Base-by-base conservation (phyloP, 2,329 filamentous ascomycete species). In the Saccharata proteae region DNA sequence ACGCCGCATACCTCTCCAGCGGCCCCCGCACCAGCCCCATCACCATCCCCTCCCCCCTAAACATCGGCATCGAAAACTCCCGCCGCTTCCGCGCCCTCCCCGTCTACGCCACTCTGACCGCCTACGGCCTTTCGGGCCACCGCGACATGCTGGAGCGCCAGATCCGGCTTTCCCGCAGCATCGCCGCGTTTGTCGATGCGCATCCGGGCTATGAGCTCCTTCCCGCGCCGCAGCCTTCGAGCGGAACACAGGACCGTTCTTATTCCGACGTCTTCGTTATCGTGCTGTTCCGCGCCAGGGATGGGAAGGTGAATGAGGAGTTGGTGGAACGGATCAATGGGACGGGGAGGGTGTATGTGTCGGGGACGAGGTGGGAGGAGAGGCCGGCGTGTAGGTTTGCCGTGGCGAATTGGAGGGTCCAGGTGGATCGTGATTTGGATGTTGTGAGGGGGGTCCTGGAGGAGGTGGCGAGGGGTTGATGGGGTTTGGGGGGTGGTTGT, bases 71-170 rank as follows among this genome's bases (percentile, higher is more conserved):
- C 13, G 86, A 94, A 46, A 94, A 94, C 56, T 93, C 85, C 2
- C 74, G 86, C 22, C 77, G 86, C 5, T 93, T 94, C 61, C 74
- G 88, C 32, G 86, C 86, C 1, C 62, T 94, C n/a, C 86, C 88
- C 0, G 80, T 84, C 6, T 94, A 94, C 48, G 77, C 83, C 8
- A 80, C 77, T 0, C 66, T 94, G 3, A 52, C 78, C 13, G 77
- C 79, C 27, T 79, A 90, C 44, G 88, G 88, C 1, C 64, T 64
- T 2, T 51, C 64, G 0, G 85, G 84, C 0, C 72, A 92, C 41
- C 62, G 65, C 1, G 61, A 65, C 1, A 78, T 93, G 59, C 61
- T 93, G 4, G 64, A 71, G 38, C 68, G 72, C 16, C 85, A 93
- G 61, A 75, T 85, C 16, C 55, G 61, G 3, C 65, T 93, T 5